Evolutionary conservation across 768 basidiomycete genomes (phyloP), one percentile per base, ranked within the genome.

Genomic region (Boletus rubroflammeus): DNA sequence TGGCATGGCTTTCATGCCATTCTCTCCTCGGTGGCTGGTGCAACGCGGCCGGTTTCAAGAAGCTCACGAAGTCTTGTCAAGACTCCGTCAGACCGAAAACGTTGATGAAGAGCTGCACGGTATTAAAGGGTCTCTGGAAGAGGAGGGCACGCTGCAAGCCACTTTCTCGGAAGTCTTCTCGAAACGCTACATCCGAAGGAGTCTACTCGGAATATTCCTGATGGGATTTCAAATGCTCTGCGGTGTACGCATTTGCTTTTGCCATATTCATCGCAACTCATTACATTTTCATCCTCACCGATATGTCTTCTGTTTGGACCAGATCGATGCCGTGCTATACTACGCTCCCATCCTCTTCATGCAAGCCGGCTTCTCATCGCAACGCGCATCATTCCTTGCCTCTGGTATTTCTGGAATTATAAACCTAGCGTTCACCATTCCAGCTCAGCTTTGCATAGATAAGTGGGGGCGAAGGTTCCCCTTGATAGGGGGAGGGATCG

Each of bases 361-460:
- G 3, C 79, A 81, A 57, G 77, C 77, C 1, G 77, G 81, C n/a
- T 72, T 81, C n/a, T 72, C 73, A 13, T 72, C 72, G 3, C 65
- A 67, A n/a, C 71, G 74, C n/a, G 73, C 78, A 3, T 72, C 76
- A 3, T 80, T 81, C 66, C 69, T 81, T 32, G 78, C 78, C 0
- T 78, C 78, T 1, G 81, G 78, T 5, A 69, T 81, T 13, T 76
- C 77, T 1, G 81, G 79, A 29, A 67, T 81, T 38, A 58, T 78
- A 34, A 76, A 75, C 54, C 55, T 80, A 19, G 66, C 66, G 15
- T 65, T 69, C 40, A 77, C 75, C 6, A 68, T 78, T 45, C 62
- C 68, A 3, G 65, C 72, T 11, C 76, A 75, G 54, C 50, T 73
- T 42, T 74, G 66, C 47, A 69, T 73, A 17, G 78, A 78, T 47